Evolutionary conservation across 257 asterid species (phyloP).

Genomic region (Galeopsis tetrahit): DNA sequence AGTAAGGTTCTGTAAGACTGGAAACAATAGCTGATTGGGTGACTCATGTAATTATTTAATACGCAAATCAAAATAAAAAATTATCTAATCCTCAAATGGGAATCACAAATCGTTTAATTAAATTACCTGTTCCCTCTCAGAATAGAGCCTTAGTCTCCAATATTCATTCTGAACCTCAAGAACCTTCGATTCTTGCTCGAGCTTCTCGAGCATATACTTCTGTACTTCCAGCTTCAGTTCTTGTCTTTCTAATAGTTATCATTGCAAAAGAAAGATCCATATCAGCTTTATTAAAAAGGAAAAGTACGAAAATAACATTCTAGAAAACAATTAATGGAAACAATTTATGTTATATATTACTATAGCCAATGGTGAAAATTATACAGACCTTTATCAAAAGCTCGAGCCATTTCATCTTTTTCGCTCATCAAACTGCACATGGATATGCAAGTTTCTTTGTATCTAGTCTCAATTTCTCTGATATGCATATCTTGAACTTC

Average conservation of each 20-base stretch:
- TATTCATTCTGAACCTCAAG: conserved; percentile 50
- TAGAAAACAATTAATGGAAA: background rate
- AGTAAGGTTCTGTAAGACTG: background rate
- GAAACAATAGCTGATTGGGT: background rate
- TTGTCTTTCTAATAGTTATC: conserved; percentile 38
- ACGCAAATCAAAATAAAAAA: background rate
- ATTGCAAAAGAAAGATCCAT: conserved; percentile 14
- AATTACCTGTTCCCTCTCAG: conserved; percentile 49
- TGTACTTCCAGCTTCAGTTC: conserved; percentile 40
- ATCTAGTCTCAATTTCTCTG: conserved; percentile 48
- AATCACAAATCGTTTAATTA: background rate
- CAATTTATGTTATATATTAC: background rate
- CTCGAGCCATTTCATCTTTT: conserved; percentile 44
- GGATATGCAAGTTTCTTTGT: conserved; percentile 42
- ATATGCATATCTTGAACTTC: conserved; percentile 37
- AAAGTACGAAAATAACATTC: background rate
- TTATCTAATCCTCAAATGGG: background rate
- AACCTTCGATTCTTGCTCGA: conserved; percentile 43
- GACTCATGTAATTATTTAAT: background rate
- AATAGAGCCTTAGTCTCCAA: conserved; percentile 36
- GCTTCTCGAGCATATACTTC: conserved; percentile 35
- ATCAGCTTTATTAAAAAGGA: conserved; percentile 11
- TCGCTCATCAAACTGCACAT: conserved; percentile 40
- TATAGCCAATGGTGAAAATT: conserved; percentile 11
- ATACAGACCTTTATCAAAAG: conserved; percentile 47